Percentiles rank a stretch among this genome's conserved stretches.
Evolutionary conservation across 768 basidiomycete genomes (phyloP).

Genomic region (Mycena pura): DNA sequence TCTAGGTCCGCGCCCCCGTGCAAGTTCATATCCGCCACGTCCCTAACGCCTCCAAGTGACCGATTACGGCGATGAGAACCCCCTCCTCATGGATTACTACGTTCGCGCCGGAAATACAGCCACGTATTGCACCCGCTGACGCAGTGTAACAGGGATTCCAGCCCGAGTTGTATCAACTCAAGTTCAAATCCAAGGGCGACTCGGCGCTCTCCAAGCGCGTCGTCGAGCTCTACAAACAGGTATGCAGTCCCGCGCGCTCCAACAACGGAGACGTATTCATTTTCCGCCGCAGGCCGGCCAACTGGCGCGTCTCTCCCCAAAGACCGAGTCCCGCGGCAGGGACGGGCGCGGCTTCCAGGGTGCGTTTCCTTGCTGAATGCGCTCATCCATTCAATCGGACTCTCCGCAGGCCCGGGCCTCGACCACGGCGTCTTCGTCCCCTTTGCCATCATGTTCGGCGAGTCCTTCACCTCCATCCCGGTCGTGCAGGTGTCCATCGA

Average conservation of each 20-base stretch:
- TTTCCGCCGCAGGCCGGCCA: slow-evolving; percentile 53
- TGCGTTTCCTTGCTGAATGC: not conserved
- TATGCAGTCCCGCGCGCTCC: slow-evolving; percentile 21
- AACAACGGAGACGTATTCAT: not conserved
- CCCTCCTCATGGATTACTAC: slow-evolving; percentile 73
- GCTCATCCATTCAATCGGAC: not conserved
- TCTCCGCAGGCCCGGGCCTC: slow-evolving; percentile 58
- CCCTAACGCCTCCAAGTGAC: slow-evolving; percentile 54
- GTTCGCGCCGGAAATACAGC: not conserved
- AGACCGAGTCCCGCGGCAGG: slow-evolving; percentile 60
- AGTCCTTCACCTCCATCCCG: slow-evolving; percentile 64
- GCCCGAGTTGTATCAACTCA: slow-evolving; percentile 61
- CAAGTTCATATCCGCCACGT: slow-evolving; percentile 24
- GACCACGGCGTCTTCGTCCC: slow-evolving; percentile 87
- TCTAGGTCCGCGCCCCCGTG: too few relatives aligned
- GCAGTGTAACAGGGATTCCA: slow-evolving; percentile 53
- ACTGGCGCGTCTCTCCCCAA: slow-evolving; percentile 54
- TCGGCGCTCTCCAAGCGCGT: slow-evolving; percentile 60
- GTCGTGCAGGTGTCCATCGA: slow-evolving; percentile 78
- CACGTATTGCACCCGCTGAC: not conserved
- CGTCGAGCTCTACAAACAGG: slow-evolving; percentile 65
- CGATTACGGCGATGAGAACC: slow-evolving; percentile 80
- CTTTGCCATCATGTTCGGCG: slow-evolving; percentile 80
- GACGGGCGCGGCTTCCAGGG: slow-evolving; percentile 66
- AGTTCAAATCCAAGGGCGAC: slow-evolving; percentile 75